Base-by-base conservation (phyloP, 2,329 filamentous ascomycete genomes). In the Xylaria sp. region DNA sequence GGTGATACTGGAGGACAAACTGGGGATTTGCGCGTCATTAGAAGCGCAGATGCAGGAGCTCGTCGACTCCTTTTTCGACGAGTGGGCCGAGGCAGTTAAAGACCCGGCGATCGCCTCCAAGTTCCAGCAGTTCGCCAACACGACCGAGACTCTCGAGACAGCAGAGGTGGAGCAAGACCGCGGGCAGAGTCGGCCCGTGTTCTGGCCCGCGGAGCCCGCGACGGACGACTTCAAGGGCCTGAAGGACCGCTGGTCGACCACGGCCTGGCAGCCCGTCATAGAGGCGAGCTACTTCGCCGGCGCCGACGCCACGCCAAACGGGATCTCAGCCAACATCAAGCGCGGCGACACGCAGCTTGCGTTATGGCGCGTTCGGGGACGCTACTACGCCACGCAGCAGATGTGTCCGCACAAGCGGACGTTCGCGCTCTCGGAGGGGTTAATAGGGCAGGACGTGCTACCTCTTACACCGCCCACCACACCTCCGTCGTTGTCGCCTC, bases 381-480 rank as follows among this genome's bases (percentile, higher is more conserved):
- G 87, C 63, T 97, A 90, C 84, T 95, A 95, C 79, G 92, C 92
- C 67, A 92, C 92, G 15, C 94, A 97, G 82, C 93, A 97, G 78
- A 97, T 97, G 94, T 97, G 94, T 79, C 94, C 94, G 10, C 93
- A 97, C 82, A 96, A 95, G 81, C 90, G 93, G 11, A 90, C 93
- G 0, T 97, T 97, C 76, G 91, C 94, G n/a, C 88, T 97, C 31
- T 92, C 91, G 0, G 94, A 97, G 77, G 93, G 93, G 1, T 83
- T 97, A 9, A 87, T 97, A 56, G 94, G 94, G 48, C 90, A 93
- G 72, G 86, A 89, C 31, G 73, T 78, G 31, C 7, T 56, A 42
- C 66, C 63, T 63, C 70, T 71, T 44, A 72, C 61, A 75, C 81
- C 68, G 69, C 72, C 57, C 63, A 82, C 56, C 79, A 81, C 56